phyloP scores from a whole-genome alignment of 2,329 filamentous ascomycete genomes.

The Cercospora zeina region DNA sequence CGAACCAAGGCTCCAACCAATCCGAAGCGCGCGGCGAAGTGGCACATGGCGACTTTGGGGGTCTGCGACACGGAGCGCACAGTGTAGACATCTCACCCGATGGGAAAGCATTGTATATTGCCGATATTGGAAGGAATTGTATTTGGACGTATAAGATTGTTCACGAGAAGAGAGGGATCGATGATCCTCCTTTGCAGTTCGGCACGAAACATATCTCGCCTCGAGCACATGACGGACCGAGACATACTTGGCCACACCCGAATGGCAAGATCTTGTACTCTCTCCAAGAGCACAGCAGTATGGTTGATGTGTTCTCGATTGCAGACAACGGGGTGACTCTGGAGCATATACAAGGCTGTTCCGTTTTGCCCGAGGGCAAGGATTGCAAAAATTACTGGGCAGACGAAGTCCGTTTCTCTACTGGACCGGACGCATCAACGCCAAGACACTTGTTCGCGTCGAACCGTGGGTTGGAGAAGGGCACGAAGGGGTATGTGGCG shows the following conservation, averaged over 20 bases:
- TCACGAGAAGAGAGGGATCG: conserved; percentile 23
- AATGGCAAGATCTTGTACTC: conserved; percentile 39
- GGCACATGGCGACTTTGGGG: conserved; percentile 41
- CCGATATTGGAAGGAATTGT: conserved; percentile 42
- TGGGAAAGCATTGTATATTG: conserved; percentile 37
- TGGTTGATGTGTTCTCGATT: conserved; percentile 40
- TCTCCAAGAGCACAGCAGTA: conserved; percentile 42
- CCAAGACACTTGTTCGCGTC: conserved; percentile 41
- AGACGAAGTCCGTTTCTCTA: conserved; percentile 41
- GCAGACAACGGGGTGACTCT: conserved; percentile 35
- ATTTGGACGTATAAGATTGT: conserved; percentile 40
- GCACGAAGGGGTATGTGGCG: conserved; percentile 39
- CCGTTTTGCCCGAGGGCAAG: conserved; percentile 38
- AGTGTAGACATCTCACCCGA: conserved; percentile 38
- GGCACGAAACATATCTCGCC: conserved; percentile 37
- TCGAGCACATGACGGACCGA: conserved; percentile 38
- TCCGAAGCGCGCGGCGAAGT: conserved; percentile 34
- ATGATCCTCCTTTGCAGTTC: conserved; percentile 32
- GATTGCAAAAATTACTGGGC: conserved; percentile 41
- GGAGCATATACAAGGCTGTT: conserved; percentile 35
- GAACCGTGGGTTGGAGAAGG: conserved; percentile 38
- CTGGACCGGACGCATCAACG: conserved; percentile 29
- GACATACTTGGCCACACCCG: conserved; percentile 42
- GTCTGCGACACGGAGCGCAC: conserved; percentile 40
- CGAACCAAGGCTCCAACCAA: conserved; percentile 33